Percentiles rank a stretch among this genome's conserved stretches.
Conservation (phyloP, 495 filamentous ascomycete genomes). For the Neurospora sp. region DNA sequence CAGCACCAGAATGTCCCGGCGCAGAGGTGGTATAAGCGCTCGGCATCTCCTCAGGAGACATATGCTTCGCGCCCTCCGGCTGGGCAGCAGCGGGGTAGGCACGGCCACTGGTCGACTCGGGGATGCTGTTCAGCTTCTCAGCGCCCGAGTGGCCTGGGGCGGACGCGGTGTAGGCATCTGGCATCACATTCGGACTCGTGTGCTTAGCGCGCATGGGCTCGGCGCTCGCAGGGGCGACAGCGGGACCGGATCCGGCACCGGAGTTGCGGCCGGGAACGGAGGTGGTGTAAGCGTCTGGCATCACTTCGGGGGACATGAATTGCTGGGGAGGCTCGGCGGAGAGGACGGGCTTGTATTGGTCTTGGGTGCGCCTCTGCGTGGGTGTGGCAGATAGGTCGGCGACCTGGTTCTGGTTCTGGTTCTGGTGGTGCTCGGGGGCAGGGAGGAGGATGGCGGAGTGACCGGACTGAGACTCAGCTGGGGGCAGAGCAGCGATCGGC, state of each 20-base stretch:
- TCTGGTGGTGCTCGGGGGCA: background rate
- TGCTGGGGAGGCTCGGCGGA: background rate
- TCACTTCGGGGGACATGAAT: constrained; percentile 14
- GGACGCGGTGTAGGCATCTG: background rate
- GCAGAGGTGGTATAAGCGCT: background rate
- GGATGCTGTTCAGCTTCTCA: background rate
- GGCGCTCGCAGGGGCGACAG: background rate
- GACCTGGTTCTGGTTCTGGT: background rate
- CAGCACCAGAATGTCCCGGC: background rate
- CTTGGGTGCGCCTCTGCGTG: background rate
- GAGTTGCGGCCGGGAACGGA: background rate
- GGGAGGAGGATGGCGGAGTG: background rate
- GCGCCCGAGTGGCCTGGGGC: background rate
- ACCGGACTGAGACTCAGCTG: background rate
- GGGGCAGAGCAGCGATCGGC: background rate
- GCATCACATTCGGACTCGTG: constrained; percentile 2
- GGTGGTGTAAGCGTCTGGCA: constrained; percentile 8
- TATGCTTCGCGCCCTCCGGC: background rate
- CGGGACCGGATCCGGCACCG: background rate
- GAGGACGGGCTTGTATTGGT: background rate
- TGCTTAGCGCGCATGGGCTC: background rate
- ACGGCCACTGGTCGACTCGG: background rate
- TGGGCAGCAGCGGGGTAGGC: background rate
- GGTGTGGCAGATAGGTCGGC: background rate
- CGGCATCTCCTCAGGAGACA: background rate